Evolutionary conservation across 1,284 basidiomycete species (phyloP), one percentile per base, ranked within the genome.

Genomic region (Taiwanofungus camphoratus): DNA sequence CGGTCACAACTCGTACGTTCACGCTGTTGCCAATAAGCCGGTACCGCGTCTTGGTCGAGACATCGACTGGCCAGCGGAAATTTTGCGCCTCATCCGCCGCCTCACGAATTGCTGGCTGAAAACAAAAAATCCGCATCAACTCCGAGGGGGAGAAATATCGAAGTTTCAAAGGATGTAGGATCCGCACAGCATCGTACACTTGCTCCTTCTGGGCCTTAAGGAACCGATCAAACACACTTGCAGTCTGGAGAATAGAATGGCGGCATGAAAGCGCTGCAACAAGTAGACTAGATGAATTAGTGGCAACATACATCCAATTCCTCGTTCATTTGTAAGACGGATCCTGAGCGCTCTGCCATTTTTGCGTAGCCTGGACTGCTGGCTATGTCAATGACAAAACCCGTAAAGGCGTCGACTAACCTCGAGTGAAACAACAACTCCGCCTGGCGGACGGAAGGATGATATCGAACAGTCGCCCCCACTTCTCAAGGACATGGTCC

Each of bases 381-480:
- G 8, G 31, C 4, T 18, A 5, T 27, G 11, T 22, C 6, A 21
- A 20, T 11, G 21, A 12, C 5, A 20, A 12, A 29, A 5, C 29
- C 16, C 12, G 9, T 33, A 16, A n/a, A 21, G 26, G 16, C 9
- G 39, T 3, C 5, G 19, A 5, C 12, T 23, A 11, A 85, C 85
- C 84, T 65, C 86, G 64, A 15, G 86, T 89, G 54, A 89, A 89
- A 59, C 86, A 89, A 52, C 86, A 88, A 1, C 76, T 78, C 39
- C 82, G 64, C 33, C 59, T 60, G n/a, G 74, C 65, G 4, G 75
- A 77, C 0, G 83, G 83, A 6, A 75, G 57, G 7, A 87, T 80
- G 36, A 89, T 86, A 52, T 89, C 86, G 54, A 88, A 88, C 19
- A 88, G 61, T 19, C 79, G 67, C 0, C 85, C 86, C 82, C 86